Conservation (phyloP, 306 rosid genomes). For the Medicago ruthenica region DNA sequence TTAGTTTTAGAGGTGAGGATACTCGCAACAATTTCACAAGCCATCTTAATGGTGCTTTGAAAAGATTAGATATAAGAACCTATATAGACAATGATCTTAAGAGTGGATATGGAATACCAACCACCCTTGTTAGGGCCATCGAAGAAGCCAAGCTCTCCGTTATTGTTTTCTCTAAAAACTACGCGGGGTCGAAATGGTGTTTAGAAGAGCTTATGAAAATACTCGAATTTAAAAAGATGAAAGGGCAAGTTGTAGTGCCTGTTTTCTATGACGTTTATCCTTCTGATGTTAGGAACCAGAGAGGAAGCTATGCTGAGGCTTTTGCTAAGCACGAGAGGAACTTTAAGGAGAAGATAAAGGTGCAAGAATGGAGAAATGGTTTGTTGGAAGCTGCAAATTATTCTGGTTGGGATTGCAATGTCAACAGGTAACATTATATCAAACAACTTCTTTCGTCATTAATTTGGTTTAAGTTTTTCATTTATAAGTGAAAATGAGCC, state of each 20-base stretch:
- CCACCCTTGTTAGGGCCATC: neutral
- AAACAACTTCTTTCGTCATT: neutral
- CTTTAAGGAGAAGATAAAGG: neutral
- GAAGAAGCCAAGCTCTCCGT: neutral
- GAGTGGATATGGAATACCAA: neutral
- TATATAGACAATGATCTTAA: neutral
- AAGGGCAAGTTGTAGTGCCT: conserved; percentile 36
- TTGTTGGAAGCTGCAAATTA: conserved; percentile 33
- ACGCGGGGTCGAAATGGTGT: conserved; percentile 28
- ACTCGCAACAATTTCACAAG: neutral
- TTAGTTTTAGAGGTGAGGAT: neutral
- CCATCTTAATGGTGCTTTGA: neutral
- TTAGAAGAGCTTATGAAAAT: conserved; percentile 46
- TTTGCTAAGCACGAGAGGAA: conserved; percentile 24
- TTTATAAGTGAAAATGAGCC: too few species aligned
- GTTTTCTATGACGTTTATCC: conserved; percentile 46
- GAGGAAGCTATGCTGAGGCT: conserved; percentile 40
- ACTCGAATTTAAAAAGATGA: conserved; percentile 32
- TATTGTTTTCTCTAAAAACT: neutral
- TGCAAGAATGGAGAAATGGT: conserved; percentile 38
- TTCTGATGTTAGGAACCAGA: conserved; percentile 42
- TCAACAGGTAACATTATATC: conserved; percentile 31
- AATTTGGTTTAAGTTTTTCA: too few species aligned
- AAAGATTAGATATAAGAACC: neutral
- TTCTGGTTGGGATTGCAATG: conserved; percentile 47